Percentiles rank a stretch among this genome's conserved stretches.
These are phyloP conservation scores for Xenoacremonium recifei DNA, from an alignment of 2,329 filamentous ascomycete species.

Conservation along the genomic window DNA sequence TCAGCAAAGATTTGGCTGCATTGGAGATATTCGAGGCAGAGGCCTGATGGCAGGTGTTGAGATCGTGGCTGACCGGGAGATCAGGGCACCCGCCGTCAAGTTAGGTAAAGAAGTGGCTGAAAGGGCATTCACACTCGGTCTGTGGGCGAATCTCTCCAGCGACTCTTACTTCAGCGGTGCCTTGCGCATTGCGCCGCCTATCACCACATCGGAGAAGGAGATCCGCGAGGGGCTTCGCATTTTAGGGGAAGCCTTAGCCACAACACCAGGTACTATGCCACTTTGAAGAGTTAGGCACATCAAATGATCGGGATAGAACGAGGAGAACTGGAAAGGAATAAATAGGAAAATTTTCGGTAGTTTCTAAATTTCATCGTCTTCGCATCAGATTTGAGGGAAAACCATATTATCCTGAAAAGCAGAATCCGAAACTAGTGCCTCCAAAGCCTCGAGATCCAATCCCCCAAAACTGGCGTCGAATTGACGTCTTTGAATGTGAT, in stretches of 20 bases:
- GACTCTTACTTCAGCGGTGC: neutral
- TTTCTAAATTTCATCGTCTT: no score
- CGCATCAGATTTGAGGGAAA: no score
- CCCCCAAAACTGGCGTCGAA: no score
- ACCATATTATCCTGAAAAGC: no score
- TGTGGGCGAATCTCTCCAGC: neutral
- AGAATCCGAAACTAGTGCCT: no score
- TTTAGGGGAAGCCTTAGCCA: neutral
- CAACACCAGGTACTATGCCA: neutral
- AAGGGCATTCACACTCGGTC: neutral
- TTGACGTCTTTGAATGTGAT: no score
- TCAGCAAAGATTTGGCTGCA: slow-evolving; percentile 48
- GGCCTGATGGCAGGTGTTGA: slow-evolving; percentile 51
- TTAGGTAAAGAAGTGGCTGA: neutral
- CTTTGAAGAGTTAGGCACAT: neutral
- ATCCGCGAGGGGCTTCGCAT: neutral
- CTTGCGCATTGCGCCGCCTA: neutral
- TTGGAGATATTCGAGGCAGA: slow-evolving; percentile 51
- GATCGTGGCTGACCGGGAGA: slow-evolving; percentile 42
- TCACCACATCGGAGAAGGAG: neutral
- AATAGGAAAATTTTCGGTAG: no score
- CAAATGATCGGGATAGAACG: no score
- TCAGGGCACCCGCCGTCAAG: neutral
- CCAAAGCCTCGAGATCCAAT: no score
- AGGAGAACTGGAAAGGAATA: no score